Evolutionary conservation across 805 yeast species (phyloP).

Genomic region (Ogataea polymorpha): DNA sequence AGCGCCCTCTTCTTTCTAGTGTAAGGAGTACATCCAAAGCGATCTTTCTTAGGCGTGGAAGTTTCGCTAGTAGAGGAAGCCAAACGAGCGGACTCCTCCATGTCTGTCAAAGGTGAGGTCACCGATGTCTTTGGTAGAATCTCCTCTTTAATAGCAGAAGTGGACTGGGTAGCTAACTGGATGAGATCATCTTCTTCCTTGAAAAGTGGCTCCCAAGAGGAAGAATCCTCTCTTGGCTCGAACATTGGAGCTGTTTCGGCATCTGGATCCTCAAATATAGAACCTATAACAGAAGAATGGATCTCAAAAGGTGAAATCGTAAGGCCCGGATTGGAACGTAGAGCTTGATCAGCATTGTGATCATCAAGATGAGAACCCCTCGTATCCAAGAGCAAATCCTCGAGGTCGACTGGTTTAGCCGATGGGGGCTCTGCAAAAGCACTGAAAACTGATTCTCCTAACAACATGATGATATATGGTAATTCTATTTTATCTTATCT

Average conservation of each 20-base stretch:
- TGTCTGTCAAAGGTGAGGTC: conserved; percentile 3
- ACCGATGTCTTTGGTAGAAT: not conserved
- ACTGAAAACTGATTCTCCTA: conserved; percentile 35
- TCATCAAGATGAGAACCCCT: not conserved
- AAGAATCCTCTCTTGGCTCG: conserved; percentile 43
- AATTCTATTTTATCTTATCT: conserved; percentile 3
- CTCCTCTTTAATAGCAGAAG: not conserved
- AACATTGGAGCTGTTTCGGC: conserved; percentile 55
- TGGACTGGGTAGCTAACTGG: conserved; percentile 5
- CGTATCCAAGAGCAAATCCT: not conserved
- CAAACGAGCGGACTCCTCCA: conserved; percentile 3
- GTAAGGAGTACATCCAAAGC: conserved; percentile 72
- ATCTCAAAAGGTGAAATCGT: conserved; percentile 50
- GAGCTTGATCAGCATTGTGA: not conserved
- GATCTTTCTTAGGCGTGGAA: conserved; percentile 48
- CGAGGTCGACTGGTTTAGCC: conserved; percentile 1
- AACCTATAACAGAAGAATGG: conserved; percentile 49
- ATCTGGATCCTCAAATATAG: conserved; percentile 40
- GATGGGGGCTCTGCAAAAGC: conserved; percentile 16
- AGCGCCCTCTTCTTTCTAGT: conserved; percentile 70
- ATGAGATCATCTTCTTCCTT: conserved; percentile 31
- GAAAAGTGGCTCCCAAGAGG: conserved; percentile 60
- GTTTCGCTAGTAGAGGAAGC: conserved; percentile 8
- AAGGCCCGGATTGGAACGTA: not conserved
- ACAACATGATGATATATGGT: conserved; percentile 23